phyloP scores from a whole-genome alignment of 495 filamentous ascomycete genomes.

The Talaromyces proteolyticus region DNA sequence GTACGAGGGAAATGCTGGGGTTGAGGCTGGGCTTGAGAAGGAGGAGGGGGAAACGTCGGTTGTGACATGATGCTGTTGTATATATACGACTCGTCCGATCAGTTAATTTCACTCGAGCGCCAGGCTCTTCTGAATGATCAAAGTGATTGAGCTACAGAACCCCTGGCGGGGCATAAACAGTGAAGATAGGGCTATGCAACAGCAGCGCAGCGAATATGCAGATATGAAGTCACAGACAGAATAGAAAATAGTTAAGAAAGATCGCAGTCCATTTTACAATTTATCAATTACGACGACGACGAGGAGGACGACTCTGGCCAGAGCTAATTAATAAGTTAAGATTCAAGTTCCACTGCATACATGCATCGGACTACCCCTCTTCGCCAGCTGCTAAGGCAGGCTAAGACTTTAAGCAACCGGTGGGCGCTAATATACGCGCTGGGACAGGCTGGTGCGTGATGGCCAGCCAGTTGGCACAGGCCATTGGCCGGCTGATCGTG shows the following conservation, averaged over 20 bases:
- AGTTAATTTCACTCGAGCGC: too few relatives aligned
- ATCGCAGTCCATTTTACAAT: not conserved
- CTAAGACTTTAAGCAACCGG: not conserved
- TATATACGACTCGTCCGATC: too few relatives aligned
- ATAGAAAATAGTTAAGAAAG: not conserved
- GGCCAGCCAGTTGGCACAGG: too few relatives aligned
- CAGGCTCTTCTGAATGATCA: not conserved
- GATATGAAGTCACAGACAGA: not conserved
- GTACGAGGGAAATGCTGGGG: constrained; percentile 12
- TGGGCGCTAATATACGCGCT: not conserved
- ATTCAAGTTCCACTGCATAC: too few relatives aligned
- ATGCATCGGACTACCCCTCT: too few relatives aligned
- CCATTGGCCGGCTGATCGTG: too few relatives aligned
- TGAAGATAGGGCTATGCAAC: not conserved
- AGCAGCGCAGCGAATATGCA: not conserved
- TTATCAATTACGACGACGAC: too few relatives aligned
- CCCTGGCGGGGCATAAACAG: not conserved
- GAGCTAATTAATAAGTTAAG: too few relatives aligned
- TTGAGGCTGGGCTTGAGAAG: constrained; percentile 8
- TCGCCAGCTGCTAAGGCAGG: not conserved
- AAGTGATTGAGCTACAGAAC: not conserved
- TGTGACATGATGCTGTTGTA: constrained; percentile 6
- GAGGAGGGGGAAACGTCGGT: constrained; percentile 10
- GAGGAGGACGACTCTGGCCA: not conserved
- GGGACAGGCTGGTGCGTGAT: not conserved